Conservation (phyloP, 164 flowering plant genomes). For the Nymphaea thermarum region DNA sequence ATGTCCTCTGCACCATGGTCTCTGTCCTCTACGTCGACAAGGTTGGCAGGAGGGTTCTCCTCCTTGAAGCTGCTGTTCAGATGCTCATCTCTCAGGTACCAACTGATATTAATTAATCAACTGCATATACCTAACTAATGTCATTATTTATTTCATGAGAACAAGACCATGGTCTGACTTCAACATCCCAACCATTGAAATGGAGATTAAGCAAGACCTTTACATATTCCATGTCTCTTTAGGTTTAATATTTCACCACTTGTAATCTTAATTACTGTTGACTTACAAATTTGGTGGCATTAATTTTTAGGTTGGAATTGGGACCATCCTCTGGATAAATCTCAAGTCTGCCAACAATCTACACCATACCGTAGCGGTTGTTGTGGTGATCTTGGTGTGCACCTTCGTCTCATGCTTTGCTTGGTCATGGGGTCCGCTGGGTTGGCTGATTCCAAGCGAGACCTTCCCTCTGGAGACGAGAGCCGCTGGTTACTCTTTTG, state of each 20-base stretch:
- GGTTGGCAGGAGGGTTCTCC: conserved; percentile 14
- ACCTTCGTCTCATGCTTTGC: conserved; percentile 37
- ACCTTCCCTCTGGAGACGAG: conserved; percentile 53
- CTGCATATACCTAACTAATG: conserved; percentile 8
- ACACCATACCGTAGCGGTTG: conserved; percentile 7
- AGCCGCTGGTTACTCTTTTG: conserved; percentile 46
- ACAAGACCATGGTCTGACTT: conserved; percentile 8
- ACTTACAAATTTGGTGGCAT: neutral
- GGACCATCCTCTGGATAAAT: conserved; percentile 18
- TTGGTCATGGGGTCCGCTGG: conserved; percentile 71
- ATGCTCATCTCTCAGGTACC: conserved; percentile 19
- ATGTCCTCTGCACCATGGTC: conserved; percentile 15
- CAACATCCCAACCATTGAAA: neutral
- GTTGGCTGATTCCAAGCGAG: conserved; percentile 57
- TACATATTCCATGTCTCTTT: neutral
- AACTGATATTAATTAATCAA: neutral
- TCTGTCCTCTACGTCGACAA: conserved; percentile 14
- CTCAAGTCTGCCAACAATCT: conserved; percentile 17
- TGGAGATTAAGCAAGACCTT: neutral
- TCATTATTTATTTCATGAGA: conserved; percentile 12
- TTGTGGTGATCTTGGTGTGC: conserved; percentile 38
- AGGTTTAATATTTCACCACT: too few species aligned
- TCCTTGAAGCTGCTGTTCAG: conserved; percentile 16
- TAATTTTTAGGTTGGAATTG: conserved; percentile 17
- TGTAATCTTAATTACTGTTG: too few species aligned